phyloP scores from a whole-genome alignment of 179 eudicot species.

The Spergularia azorica region DNA sequence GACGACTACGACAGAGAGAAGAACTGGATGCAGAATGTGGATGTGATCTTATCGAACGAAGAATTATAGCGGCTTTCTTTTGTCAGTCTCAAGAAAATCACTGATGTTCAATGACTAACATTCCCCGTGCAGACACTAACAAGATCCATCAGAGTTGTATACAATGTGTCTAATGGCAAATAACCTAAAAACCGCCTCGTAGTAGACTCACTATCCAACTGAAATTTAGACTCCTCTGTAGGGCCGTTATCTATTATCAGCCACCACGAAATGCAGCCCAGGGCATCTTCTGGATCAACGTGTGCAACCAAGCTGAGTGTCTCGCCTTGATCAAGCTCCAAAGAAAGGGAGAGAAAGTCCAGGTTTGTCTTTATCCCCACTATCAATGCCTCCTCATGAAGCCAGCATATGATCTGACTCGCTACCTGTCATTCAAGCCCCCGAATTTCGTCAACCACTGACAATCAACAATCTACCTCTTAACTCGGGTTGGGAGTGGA shows the following conservation, averaged over 20 bases:
- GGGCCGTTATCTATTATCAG: conserved; percentile 66
- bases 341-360: conserved; percentile 70
- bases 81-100: not conserved
- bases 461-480: not conserved
- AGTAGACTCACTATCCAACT: conserved; percentile 43
- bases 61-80: no score
- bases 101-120: conserved; percentile 35
- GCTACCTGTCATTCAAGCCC: conserved; percentile 50
- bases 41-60: no score
- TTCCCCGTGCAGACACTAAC: conserved; percentile 57
- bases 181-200: conserved; percentile 67
- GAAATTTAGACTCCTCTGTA: conserved; percentile 45
- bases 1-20: no score
- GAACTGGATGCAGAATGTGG: no score
- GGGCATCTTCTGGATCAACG: conserved; percentile 71
- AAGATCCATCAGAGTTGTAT: conserved; percentile 80
- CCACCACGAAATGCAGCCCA: conserved; percentile 96
- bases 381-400: conserved; percentile 77
- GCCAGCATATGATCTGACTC: conserved; percentile 78
- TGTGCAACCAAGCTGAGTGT: conserved; percentile 72
- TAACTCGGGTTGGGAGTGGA: not conserved
- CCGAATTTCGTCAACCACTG: not conserved
- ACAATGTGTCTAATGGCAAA: conserved; percentile 60
- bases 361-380: conserved; percentile 76
- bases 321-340: conserved; percentile 85